These are phyloP conservation scores for Boletus semigastroideus DNA, from an alignment of 1,284 basidiomycete species.

Conservation along the genomic window DNA sequence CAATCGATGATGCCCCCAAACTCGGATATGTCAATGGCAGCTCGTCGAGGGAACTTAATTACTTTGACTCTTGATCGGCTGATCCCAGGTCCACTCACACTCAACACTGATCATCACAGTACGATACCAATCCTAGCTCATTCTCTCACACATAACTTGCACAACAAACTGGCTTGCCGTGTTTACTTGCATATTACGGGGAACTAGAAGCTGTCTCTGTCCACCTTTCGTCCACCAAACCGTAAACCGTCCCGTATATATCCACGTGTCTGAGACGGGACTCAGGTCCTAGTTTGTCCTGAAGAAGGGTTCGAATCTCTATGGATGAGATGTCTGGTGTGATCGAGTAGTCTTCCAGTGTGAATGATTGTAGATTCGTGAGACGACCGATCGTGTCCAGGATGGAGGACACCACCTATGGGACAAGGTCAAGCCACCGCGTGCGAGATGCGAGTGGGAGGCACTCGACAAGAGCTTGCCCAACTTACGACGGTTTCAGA, in stretches of 20 bases:
- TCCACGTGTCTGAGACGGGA: conserved; percentile 2
- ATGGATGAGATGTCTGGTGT: neutral
- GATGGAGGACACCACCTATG: no score
- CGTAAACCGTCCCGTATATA: neutral
- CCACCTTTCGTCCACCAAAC: conserved; percentile 14
- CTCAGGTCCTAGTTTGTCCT: neutral
- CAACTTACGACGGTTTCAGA: no score
- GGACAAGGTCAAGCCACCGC: no score
- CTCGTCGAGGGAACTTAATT: neutral
- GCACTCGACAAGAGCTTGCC: no score
- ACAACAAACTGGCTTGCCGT: no score
- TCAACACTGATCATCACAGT: no score
- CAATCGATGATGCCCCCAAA: neutral
- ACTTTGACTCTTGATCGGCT: neutral
- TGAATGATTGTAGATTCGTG: neutral
- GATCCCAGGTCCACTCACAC: no score
- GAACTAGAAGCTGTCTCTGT: neutral
- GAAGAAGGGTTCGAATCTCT: neutral
- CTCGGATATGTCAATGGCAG: neutral
- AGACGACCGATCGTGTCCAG: neutral
- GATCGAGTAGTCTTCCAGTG: neutral
- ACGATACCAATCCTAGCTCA: no score
- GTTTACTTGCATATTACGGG: neutral
- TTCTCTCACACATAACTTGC: no score
- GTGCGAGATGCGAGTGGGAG: no score